Conservation (phyloP, 768 basidiomycete species). For the Lactifluus pinguis region DNA sequence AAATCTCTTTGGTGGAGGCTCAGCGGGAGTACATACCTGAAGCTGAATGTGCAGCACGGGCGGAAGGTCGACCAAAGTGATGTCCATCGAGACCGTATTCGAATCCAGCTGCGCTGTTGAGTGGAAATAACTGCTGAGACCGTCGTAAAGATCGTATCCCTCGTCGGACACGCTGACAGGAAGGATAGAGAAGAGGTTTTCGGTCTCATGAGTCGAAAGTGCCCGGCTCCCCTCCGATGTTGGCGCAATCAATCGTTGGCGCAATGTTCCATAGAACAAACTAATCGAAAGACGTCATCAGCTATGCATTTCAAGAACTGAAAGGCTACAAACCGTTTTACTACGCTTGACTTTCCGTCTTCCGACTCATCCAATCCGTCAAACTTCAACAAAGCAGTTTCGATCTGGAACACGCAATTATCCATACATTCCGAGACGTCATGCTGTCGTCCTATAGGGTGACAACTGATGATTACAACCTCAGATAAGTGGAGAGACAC, state of each 20-base stretch:
- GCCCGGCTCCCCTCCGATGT: constrained; percentile 34
- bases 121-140: constrained; percentile 84
- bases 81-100: constrained; percentile 79
- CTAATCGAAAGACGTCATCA: constrained; percentile 26
- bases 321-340: constrained; percentile 59
- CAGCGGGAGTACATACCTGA: constrained; percentile 46
- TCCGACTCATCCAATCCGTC: constrained; percentile 38
- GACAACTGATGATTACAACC: background rate
- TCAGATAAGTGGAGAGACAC: background rate
- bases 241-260: constrained; percentile 44
- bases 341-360: constrained; percentile 61
- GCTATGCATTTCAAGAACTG: too few species aligned
- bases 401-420: constrained; percentile 98
- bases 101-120: constrained; percentile 84
- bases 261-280: constrained; percentile 84
- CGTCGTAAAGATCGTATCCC: constrained; percentile 89
- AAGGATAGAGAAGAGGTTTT: constrained; percentile 88
- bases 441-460: constrained; percentile 73
- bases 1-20: background rate
- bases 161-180: constrained; percentile 89
- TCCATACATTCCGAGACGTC: constrained; percentile 99
- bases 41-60: constrained; percentile 92
- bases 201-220: constrained; percentile 67
- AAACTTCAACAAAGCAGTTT: constrained; percentile 80
- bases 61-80: constrained; percentile 77